Conservation (phyloP, 2,329 filamentous ascomycete genomes). For the Scortechinia acanthostroma region DNA sequence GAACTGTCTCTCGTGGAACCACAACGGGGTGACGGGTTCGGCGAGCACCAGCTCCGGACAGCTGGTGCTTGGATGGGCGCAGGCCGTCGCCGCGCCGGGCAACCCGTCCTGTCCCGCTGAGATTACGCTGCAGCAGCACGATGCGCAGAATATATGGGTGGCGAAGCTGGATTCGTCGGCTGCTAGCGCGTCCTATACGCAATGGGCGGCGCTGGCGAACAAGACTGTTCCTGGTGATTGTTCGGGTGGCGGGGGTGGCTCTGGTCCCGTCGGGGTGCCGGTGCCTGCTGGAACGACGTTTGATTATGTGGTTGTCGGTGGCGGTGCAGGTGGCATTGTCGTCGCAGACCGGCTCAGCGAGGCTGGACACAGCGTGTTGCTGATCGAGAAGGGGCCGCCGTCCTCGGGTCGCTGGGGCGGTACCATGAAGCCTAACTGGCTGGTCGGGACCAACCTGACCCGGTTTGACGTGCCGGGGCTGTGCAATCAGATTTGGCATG, state of each 20-base stretch:
- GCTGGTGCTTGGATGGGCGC: conserved; percentile 46
- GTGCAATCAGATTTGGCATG: too few relatives aligned
- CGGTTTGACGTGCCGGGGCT: conserved; percentile 18
- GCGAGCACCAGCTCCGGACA: conserved; percentile 32
- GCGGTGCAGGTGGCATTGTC: conserved; percentile 23
- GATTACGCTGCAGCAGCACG: too few relatives aligned
- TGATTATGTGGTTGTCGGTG: conserved; percentile 29
- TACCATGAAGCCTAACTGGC: conserved; percentile 52
- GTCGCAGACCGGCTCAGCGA: conserved; percentile 24
- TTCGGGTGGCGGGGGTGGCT: conserved; percentile 39
- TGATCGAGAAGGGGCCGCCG: conserved; percentile 27
- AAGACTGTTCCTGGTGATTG: conserved; percentile 25
- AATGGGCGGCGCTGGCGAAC: conserved; percentile 34
- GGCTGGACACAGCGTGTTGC: conserved; percentile 22
- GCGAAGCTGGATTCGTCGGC: conserved; percentile 13
- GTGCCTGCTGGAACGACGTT: conserved; percentile 26
- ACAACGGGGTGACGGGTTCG: conserved; percentile 32
- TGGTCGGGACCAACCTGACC: conserved; percentile 34
- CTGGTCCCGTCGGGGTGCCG: conserved; percentile 55
- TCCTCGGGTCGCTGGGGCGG: conserved; percentile 62
- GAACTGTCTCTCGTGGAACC: conserved; percentile 43
- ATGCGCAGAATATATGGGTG: too few relatives aligned
- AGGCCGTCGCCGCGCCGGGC: conserved; percentile 30
- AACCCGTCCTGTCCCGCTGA: too few relatives aligned
- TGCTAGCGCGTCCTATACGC: conserved; percentile 23